These are phyloP conservation scores for Aspergillus sp. DNA, from an alignment of 2,329 filamentous ascomycete species.

Conservation along the genomic window DNA sequence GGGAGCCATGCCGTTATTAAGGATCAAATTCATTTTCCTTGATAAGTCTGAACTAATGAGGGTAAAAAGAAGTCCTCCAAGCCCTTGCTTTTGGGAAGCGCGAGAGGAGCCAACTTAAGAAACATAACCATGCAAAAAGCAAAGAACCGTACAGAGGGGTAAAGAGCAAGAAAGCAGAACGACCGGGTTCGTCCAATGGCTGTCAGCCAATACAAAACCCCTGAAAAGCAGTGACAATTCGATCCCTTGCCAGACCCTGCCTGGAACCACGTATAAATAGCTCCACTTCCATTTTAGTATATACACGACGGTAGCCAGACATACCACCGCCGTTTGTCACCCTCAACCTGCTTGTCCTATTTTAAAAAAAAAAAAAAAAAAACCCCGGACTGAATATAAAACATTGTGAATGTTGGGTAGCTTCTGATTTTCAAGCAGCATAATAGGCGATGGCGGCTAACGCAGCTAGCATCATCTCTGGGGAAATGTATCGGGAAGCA, in stretches of 20 bases:
- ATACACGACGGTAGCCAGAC: conserved; percentile 1
- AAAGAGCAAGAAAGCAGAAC: not conserved
- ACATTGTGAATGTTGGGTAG: not conserved
- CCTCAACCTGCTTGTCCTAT: not conserved
- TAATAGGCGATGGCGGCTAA: conserved; percentile 15
- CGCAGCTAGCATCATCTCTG: conserved; percentile 15
- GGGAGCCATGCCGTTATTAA: not conserved
- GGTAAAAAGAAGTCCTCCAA: not conserved
- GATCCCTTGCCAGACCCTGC: not conserved
- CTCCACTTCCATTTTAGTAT: not conserved
- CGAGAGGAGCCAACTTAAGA: not conserved
- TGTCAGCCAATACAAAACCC: not conserved
- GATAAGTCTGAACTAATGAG: not conserved
- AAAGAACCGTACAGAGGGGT: not conserved
- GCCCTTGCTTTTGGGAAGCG: not conserved
- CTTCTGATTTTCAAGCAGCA: conserved; percentile 2
- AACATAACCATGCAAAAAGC: not conserved
- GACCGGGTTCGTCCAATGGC: not conserved
- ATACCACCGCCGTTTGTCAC: not conserved
- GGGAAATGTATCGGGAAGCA: conserved; percentile 12
- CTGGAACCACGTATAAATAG: not conserved
- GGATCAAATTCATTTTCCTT: not conserved
- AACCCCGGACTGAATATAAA: not conserved
- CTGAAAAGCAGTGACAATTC: not conserved
- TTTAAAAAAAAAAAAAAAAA: no score